A percentile compares a stretch with the other conserved stretches of the same genome.
Conservation (phyloP, 345 rosid species). For the Brassica rapa region DNA sequence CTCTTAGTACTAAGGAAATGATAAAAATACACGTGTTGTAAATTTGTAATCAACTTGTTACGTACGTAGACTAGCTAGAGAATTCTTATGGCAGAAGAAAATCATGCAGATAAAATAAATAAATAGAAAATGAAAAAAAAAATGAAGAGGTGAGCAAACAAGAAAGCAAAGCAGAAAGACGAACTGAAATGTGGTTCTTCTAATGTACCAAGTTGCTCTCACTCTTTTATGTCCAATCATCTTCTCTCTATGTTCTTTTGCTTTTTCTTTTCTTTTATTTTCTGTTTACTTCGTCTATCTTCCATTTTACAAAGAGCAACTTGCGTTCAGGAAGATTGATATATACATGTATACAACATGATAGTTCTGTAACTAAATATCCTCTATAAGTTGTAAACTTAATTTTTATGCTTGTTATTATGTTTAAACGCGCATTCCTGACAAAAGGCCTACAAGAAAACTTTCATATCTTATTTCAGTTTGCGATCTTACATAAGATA, state of each 20-base stretch:
- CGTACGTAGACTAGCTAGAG: neutral
- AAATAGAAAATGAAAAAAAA: neutral
- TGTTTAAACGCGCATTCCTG: neutral
- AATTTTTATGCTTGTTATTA: neutral
- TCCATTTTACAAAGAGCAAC: neutral
- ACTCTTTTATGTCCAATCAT: slow-evolving; percentile 9
- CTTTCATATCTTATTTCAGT: neutral
- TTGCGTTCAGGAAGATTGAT: neutral
- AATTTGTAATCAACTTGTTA: neutral
- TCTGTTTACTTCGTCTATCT: neutral
- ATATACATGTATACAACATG: neutral
- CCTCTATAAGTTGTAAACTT: neutral
- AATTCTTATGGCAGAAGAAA: slow-evolving; percentile 9
- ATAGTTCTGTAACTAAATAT: neutral
- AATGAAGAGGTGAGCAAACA: slow-evolving; percentile 4
- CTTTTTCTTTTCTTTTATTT: neutral
- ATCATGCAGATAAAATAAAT: neutral
- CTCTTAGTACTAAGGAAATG: neutral
- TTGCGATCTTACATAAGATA: neutral
- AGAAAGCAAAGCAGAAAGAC: slow-evolving; percentile 23
- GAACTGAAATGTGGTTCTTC: slow-evolving; percentile 25
- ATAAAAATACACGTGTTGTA: neutral
- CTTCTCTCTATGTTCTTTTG: slow-evolving; percentile 2
- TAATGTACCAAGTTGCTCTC: slow-evolving; percentile 17
- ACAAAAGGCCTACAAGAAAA: neutral